phyloP scores from a whole-genome alignment of 202 grass and related monocot species.

The Dendrocalamus latiflorus region DNA sequence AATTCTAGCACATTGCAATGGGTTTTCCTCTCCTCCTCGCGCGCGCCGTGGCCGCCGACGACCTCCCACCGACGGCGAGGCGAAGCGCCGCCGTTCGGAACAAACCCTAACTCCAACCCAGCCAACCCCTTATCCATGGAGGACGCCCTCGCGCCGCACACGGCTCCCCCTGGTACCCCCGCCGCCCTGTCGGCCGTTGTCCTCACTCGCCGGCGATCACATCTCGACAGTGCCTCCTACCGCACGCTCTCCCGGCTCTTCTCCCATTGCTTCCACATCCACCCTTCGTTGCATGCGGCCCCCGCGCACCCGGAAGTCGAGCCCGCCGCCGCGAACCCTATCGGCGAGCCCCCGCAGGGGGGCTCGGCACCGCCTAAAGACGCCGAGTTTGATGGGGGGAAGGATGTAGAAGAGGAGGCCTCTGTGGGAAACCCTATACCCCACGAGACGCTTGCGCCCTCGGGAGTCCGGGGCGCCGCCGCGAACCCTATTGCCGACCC shows the following conservation, averaged over 20 bases:
- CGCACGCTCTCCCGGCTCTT: constrained; percentile 57
- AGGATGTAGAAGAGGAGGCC: neutral
- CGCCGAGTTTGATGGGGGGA: neutral
- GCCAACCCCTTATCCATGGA: constrained; percentile 18
- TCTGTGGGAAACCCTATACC: neutral
- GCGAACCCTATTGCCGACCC: constrained; percentile 10
- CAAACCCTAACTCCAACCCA: neutral
- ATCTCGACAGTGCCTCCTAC: constrained; percentile 58
- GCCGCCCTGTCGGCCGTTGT: neutral
- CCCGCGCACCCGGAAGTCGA: neutral
- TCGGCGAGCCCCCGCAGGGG: neutral
- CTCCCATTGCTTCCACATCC: constrained; percentile 42
- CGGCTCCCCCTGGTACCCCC: neutral
- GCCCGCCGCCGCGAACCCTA: neutral
- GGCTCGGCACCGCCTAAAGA: neutral
- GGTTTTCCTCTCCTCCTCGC: neutral
- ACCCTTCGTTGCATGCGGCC: neutral
- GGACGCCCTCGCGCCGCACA: neutral
- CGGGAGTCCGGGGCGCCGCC: neutral
- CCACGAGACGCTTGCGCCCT: neutral
- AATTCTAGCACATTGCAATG: neutral
- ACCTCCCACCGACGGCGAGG: neutral
- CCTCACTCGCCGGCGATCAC: constrained; percentile 40
- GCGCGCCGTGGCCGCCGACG: constrained; percentile 13
- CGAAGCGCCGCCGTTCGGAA: neutral